Evolutionary conservation across 306 rosid species (phyloP).

Genomic region (Macrotyloma uniflorum): DNA sequence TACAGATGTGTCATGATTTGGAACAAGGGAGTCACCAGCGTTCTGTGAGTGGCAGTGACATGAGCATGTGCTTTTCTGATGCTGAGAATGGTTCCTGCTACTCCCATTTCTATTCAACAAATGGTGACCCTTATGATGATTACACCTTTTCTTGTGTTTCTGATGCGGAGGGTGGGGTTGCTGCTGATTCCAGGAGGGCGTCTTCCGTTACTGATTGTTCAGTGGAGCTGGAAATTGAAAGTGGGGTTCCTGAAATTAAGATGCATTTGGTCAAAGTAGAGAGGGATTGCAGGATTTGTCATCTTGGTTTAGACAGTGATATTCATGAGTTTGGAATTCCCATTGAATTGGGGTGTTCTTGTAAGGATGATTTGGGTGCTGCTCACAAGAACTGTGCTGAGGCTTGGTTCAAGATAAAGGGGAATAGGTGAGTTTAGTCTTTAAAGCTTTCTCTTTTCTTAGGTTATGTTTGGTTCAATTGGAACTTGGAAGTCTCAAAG

Average conservation of each 20-base stretch:
- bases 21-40: constrained; percentile 64
- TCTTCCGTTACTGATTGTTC: constrained; percentile 68
- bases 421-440: constrained; percentile 65
- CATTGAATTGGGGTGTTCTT: constrained; percentile 83
- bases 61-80: constrained; percentile 69
- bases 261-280: constrained; percentile 75
- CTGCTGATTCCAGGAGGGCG: constrained; percentile 49
- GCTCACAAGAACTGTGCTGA: constrained; percentile 89
- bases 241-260: constrained; percentile 61
- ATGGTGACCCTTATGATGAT: constrained; percentile 81
- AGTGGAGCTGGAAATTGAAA: constrained; percentile 54
- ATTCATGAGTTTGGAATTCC: constrained; percentile 69
- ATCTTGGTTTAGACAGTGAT: constrained; percentile 79
- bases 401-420: constrained; percentile 87
- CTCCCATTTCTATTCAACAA: constrained; percentile 81
- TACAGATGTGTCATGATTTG: constrained; percentile 61
- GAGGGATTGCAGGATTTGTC: constrained; percentile 86
- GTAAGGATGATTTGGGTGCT: constrained; percentile 79
- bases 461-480: not conserved
- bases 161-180: constrained; percentile 44
- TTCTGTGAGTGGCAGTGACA: constrained; percentile 56
- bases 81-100: constrained; percentile 82
- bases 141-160: constrained; percentile 56
- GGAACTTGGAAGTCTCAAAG: not conserved
- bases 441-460: not conserved